Evolutionary conservation across 768 basidiomycete species (phyloP), one percentile per base, ranked within the genome.

Genomic region (Macrolepiota albuminosa): DNA sequence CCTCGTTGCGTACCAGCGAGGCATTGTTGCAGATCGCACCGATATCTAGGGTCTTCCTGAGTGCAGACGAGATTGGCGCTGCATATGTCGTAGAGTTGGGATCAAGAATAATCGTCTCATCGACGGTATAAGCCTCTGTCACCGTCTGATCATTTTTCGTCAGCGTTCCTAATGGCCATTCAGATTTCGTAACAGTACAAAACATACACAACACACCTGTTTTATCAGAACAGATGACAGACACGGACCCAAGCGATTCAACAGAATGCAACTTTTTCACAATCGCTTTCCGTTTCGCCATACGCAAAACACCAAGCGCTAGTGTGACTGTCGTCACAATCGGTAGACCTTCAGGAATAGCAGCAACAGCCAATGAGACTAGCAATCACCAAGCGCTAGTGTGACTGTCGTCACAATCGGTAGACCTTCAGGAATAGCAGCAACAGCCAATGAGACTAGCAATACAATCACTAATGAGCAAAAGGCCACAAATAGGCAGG

Each of bases 291-390:
- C 93, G 84, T 66, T 91, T 92, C 0, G 93, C 86, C 96, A 98
- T 98, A 10, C 96, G 76, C 64, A 97, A 72, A 3, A 98, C 95
- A 46, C 95, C 95, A 31, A 98, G 81, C 2, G 96, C 96, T 42
- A 98, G 85, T 4, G 96, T 98, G 26, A 98, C 95, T 0, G 95
- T 98, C 0, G 96, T 98, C 29, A 98, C 95, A 59, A 98, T 97
- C 0, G 95, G 95, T 16, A 98, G 75, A 14, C 95, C 95, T 76
- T 98, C 95, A 0, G 95, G 95, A 63, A 98, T 98, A 47, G 95
- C 95, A 57, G 95, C 95, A n/a, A 98, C 95, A 34, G 95, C 95
- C 61, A 98, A 83, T 1, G 95, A 98, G 3, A 98, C 95, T 97
- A 72, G 9, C 56, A 54, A 60, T 34, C 95, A 46, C 95, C 95